Evolutionary conservation across 257 asterid species (phyloP), one percentile per base, ranked within the genome.

Genomic region (Nyctanthes arbortristis): DNA sequence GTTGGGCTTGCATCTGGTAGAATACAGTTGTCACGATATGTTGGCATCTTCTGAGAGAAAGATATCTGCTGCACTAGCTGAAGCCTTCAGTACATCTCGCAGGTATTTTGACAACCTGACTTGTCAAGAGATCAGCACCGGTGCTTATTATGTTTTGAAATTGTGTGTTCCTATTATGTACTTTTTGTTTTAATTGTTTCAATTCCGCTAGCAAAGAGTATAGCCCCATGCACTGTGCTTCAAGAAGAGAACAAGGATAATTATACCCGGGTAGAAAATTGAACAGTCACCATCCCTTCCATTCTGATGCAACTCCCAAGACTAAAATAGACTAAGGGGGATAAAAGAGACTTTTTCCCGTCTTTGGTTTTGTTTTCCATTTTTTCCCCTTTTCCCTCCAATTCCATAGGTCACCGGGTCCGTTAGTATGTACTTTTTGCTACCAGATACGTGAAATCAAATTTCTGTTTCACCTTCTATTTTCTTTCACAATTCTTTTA

Each of bases 1-100:
- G 45, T 74, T 93, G 84, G 99, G 99, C 57, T 82, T 93, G 80
- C 99, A 93, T 77, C 87, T 91, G 75, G 97, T 93, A 60, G 97
- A 91, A 80, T 91, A 79, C 68, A 91, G 88, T 75, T 91, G 99
- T 74, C 97, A 87, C 72, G 82, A 72, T 85, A 84, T 93, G 47
- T 52, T 84, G 86, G 71, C 93, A 36, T 85, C 96, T 68, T 83
- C 97, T 34, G 99, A 93, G 57, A 86, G 85, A 83, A 91, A 91
- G 83, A 77, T 85, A 61, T 91, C 97, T 70, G 70, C 80, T 75
- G 92, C 94, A 60, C 84, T 93, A 27, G 92, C 97, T 66, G 93
- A 93, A 83, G 95, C 99, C 77, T 89, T 93, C 69, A 76, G 67
- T 71, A 73, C 81, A 45, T 96, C 96, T 71, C 82, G 76, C 83